These are phyloP conservation scores for Rosa chinensis DNA, from an alignment of 306 rosid species.

Conservation along the genomic window DNA sequence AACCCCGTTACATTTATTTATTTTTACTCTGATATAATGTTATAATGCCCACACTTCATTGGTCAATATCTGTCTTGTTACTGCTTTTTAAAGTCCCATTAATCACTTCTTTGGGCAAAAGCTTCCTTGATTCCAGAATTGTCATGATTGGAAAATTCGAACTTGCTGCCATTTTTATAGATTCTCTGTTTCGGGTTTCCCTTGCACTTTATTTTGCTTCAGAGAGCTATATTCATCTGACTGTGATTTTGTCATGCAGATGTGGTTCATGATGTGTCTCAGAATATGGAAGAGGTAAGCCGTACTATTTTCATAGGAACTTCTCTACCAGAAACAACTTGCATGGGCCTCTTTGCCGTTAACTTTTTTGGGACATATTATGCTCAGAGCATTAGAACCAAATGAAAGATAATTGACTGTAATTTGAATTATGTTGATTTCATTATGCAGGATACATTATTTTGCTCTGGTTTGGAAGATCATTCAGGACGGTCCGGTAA, in stretches of 20 bases:
- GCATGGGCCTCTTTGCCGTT: background rate
- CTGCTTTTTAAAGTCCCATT: background rate
- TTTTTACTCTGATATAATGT: background rate
- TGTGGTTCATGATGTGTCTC: conserved; percentile 48
- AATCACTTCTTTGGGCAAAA: background rate
- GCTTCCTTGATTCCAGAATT: background rate
- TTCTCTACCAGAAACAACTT: background rate
- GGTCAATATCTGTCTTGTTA: background rate
- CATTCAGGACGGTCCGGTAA: conserved; percentile 66
- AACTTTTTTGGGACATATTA: conserved; percentile 3
- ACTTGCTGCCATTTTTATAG: background rate
- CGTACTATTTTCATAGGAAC: background rate
- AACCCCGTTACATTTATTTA: background rate
- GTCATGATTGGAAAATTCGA: background rate
- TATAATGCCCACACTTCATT: background rate
- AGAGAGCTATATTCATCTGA: conserved; percentile 1
- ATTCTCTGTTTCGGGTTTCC: background rate
- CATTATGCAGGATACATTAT: conserved; percentile 60
- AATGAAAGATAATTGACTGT: background rate
- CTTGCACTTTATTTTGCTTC: background rate
- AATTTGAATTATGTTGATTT: conserved; percentile 22
- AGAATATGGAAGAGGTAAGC: conserved; percentile 60
- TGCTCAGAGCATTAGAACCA: conserved; percentile 10
- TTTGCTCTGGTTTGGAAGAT: conserved; percentile 61
- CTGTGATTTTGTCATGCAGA: conserved; percentile 43